A percentile compares a stretch with the other conserved stretches of the same genome.
phyloP scores from a whole-genome alignment of 768 basidiomycete species.

The Mycena chlorophos region DNA sequence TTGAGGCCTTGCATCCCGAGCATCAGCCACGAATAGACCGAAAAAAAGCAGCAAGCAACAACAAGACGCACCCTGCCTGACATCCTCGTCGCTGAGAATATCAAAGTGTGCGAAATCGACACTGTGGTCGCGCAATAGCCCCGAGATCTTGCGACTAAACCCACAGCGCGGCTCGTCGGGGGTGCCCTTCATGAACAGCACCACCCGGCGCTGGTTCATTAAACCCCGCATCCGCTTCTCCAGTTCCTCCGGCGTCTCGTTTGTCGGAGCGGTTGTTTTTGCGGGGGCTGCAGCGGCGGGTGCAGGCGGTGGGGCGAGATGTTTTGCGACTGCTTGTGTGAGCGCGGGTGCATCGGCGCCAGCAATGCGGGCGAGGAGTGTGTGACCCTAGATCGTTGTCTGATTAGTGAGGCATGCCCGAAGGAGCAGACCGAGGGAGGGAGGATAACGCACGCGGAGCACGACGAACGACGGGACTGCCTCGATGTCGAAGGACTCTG shows the following conservation, averaged over 20 bases:
- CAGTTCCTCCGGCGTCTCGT: slow-evolving; percentile 68
- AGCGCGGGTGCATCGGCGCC: slow-evolving; percentile 79
- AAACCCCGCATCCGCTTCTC: slow-evolving; percentile 60
- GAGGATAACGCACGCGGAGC: slow-evolving; percentile 58
- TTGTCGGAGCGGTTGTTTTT: background rate
- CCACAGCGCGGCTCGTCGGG: slow-evolving; percentile 81
- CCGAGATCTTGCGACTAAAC: slow-evolving; percentile 77
- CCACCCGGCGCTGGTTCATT: slow-evolving; percentile 78
- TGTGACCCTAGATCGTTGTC: slow-evolving; percentile 68
- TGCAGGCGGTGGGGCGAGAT: slow-evolving; percentile 47
- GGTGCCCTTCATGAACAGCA: slow-evolving; percentile 90
- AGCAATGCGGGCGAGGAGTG: slow-evolving; percentile 70
- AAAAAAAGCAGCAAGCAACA: slow-evolving; percentile 1
- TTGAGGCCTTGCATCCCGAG: slow-evolving; percentile 60
- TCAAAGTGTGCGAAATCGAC: slow-evolving; percentile 79
- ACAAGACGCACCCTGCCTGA: slow-evolving; percentile 67
- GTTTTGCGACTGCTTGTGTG: slow-evolving; percentile 58
- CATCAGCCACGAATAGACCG: background rate
- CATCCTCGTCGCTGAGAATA: slow-evolving; percentile 78
- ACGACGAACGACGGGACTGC: slow-evolving; percentile 85
- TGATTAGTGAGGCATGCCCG: background rate
- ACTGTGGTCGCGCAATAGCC: slow-evolving; percentile 59
- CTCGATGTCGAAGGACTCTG: slow-evolving; percentile 90
- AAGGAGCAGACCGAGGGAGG: background rate
- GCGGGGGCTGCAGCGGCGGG: slow-evolving; percentile 39